Conservation (phyloP, 768 basidiomycete genomes). For the Lentinus tigrinus region DNA sequence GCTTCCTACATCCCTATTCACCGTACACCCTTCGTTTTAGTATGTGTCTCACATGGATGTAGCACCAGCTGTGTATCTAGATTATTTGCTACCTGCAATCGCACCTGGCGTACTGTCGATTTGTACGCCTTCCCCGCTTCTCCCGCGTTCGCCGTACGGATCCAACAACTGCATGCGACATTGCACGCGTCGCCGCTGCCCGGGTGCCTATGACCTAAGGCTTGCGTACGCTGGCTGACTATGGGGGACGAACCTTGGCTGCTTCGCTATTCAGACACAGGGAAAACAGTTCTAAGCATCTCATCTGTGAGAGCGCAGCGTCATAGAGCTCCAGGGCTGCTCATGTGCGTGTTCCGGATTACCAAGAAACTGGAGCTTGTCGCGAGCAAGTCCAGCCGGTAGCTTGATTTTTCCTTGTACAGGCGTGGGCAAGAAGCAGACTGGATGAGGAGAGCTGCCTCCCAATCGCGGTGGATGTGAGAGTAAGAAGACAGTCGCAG, state of each 20-base stretch:
- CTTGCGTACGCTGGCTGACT: background rate
- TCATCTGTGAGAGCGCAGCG: too few species aligned
- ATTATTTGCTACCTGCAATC: background rate
- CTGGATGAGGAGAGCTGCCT: background rate
- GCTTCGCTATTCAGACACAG: background rate
- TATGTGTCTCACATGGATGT: constrained; percentile 4
- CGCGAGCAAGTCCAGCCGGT: background rate
- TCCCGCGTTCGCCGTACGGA: background rate
- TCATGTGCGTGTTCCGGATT: too few species aligned
- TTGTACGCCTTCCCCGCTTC: background rate
- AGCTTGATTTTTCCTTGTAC: background rate
- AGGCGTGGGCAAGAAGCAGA: background rate
- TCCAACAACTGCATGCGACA: too few species aligned
- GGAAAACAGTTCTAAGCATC: background rate
- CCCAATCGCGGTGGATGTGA: background rate
- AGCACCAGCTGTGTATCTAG: constrained; percentile 1
- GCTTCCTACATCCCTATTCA: background rate
- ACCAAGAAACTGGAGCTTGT: background rate
- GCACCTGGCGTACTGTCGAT: background rate
- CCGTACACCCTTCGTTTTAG: background rate
- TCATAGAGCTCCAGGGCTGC: too few species aligned
- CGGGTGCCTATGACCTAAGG: background rate
- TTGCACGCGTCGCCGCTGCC: too few species aligned
- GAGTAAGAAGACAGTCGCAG: background rate
- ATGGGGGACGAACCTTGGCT: background rate